These are phyloP conservation scores for Neonectria magnoliae DNA, from an alignment of 2,329 filamentous ascomycete species.

Conservation along the genomic window DNA sequence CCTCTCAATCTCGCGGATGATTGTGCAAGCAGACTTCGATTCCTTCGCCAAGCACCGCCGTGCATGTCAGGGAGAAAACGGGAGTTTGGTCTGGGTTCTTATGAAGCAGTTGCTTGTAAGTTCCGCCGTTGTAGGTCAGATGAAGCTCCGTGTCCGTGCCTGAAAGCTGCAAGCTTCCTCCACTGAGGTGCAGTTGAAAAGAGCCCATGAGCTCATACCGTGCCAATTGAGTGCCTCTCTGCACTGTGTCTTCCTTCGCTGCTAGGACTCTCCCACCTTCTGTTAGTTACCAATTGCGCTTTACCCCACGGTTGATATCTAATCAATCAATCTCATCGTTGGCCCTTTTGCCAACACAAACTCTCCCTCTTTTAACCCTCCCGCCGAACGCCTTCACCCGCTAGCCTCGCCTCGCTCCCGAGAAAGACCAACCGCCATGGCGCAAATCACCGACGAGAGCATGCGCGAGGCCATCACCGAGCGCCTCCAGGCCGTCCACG, in stretches of 20 bases:
- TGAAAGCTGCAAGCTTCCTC: slow-evolving; percentile 4
- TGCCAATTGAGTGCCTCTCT: slow-evolving; percentile 15
- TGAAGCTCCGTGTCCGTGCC: not conserved
- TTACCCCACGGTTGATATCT: slow-evolving; percentile 45
- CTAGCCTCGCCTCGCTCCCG: not conserved
- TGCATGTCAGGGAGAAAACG: slow-evolving; percentile 29
- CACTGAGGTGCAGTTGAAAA: slow-evolving; percentile 20
- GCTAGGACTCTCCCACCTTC: not conserved
- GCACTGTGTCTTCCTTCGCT: slow-evolving; percentile 27
- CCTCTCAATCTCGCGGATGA: not conserved
- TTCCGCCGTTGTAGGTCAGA: not conserved
- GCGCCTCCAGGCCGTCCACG: slow-evolving; percentile 78
- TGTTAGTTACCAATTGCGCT: slow-evolving; percentile 12
- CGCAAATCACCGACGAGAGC: slow-evolving; percentile 76
- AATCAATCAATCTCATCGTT: slow-evolving; percentile 53
- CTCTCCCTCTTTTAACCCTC: slow-evolving; percentile 12
- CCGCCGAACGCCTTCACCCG: not conserved
- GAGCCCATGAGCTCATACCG: slow-evolving; percentile 48
- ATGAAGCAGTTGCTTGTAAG: not conserved
- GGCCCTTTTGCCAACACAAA: not conserved
- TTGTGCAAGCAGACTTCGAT: slow-evolving; percentile 8
- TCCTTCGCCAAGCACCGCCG: slow-evolving; percentile 15
- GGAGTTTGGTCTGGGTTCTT: not conserved
- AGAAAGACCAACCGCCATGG: slow-evolving; percentile 51
- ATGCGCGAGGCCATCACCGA: slow-evolving; percentile 75